These are phyloP conservation scores for Xenoacremonium recifei DNA, from an alignment of 2,329 filamentous ascomycete genomes.

Conservation along the genomic window DNA sequence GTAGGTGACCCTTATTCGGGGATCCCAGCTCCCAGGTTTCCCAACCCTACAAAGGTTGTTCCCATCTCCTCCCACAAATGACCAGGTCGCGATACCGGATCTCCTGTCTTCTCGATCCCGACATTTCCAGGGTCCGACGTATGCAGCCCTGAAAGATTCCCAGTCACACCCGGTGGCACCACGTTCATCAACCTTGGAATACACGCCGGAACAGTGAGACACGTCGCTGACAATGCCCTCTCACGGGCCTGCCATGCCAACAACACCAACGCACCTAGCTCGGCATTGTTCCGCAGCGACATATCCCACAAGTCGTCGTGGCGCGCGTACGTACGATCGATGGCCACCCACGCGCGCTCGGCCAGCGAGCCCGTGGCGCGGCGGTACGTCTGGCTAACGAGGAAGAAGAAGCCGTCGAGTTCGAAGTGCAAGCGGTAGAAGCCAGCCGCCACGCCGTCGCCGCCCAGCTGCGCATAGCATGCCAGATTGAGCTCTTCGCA, in stretches of 20 bases:
- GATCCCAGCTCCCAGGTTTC: too few species aligned
- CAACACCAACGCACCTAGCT: conserved; percentile 1
- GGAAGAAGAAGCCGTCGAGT: conserved; percentile 6
- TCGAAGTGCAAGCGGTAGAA: conserved; percentile 9
- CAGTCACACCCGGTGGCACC: too few species aligned
- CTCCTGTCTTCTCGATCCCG: too few species aligned
- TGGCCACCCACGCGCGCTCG: conserved; percentile 5
- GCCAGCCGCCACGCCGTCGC: conserved; percentile 1
- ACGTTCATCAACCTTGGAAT: too few species aligned
- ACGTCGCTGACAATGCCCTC: background rate
- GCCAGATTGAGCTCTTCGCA: background rate
- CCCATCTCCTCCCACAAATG: too few species aligned
- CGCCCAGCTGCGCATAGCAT: background rate
- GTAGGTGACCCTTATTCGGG: too few species aligned
- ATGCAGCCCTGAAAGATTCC: too few species aligned
- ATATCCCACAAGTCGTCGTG: conserved; percentile 9
- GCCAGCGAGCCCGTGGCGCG: conserved; percentile 4
- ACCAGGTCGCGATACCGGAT: too few species aligned
- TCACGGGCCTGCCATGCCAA: conserved; percentile 8
- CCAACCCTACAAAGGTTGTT: too few species aligned
- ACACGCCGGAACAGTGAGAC: too few species aligned
- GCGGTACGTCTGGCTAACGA: conserved; percentile 5
- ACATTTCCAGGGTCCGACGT: too few species aligned
- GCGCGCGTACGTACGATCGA: conserved; percentile 4
- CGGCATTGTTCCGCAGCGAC: conserved; percentile 2